Evolutionary conservation across 768 basidiomycete species (phyloP).

Genomic region (Mrakia blollopis): DNA sequence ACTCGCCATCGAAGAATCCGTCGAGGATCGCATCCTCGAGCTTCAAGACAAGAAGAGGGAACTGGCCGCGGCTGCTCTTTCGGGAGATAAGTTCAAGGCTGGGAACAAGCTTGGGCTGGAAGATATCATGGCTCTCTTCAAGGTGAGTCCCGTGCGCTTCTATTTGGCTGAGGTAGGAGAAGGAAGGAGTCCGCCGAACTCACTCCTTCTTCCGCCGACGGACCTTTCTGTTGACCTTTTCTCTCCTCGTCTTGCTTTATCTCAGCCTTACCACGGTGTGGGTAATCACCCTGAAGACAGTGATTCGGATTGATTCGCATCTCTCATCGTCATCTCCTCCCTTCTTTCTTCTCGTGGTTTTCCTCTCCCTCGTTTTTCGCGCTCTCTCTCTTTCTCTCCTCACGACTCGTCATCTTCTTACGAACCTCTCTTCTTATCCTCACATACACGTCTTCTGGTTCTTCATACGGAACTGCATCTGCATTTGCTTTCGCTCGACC

Average conservation of each 20-base stretch:
- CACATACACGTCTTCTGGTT: too few species aligned
- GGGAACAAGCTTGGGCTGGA: slow-evolving; percentile 71
- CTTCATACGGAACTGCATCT: too few species aligned
- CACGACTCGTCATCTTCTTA: not conserved
- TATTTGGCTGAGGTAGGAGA: too few species aligned
- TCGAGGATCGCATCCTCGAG: slow-evolving; percentile 70
- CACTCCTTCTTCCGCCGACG: not conserved
- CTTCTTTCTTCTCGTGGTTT: not conserved
- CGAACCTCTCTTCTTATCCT: not conserved
- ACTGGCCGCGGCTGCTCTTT: slow-evolving; percentile 73
- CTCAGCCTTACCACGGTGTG: not conserved
- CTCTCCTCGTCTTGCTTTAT: too few species aligned
- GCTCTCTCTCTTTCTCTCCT: not conserved
- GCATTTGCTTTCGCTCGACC: too few species aligned
- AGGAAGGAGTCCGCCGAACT: too few species aligned
- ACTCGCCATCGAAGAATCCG: slow-evolving; percentile 74
- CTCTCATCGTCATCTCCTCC: not conserved
- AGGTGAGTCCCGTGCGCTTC: not conserved
- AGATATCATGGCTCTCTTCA: slow-evolving; percentile 60
- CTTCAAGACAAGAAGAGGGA: slow-evolving; percentile 90
- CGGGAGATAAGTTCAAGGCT: slow-evolving; percentile 81
- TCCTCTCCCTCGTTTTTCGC: not conserved
- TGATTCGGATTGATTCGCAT: not conserved
- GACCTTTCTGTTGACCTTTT: not conserved
- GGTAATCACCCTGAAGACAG: not conserved